Evolutionary conservation across 2,329 filamentous ascomycete genomes (phyloP), one percentile per base, ranked within the genome.

Genomic region (Diaporthe longicolla): DNA sequence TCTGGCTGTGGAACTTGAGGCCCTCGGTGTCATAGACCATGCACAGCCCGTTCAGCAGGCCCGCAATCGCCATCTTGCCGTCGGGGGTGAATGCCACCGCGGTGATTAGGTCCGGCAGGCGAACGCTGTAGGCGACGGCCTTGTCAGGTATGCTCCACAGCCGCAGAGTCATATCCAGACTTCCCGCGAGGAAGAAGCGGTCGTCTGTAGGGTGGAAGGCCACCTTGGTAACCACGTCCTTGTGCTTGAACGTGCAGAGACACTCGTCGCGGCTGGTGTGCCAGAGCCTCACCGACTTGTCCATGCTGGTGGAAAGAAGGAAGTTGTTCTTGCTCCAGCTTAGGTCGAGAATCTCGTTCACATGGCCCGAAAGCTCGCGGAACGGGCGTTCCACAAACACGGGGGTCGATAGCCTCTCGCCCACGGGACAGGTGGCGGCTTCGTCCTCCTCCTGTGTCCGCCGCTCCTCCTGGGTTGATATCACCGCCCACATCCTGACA

Each of bases 281-380:
- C 96, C 97, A 99, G 63, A 99, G 83, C 19, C 95, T 90, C 17
- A 99, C 97, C 0, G 95, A 98, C 85, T 98, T 98, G 82, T 99
- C 97, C 95, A 98, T 98, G 0, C 95, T 98, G 0, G 95, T 97
- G 4, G 96, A 98, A 21, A 99, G 87, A 37, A 99, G 84, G 78
- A 99, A 99, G 82, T 97, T 98, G 83, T 99, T 99, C 87, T 98
- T 99, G 85, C 96, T 98, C 97, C 97, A 99, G 82, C 94, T 97
- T 74, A 99, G 83, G 81, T 98, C 96, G 77, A 99, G 85, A 8
- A 99, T 91, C 78, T 97, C 95, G 21, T 93, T 92, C 0, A 91
- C 93, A 81, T 99, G 97, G 6, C 95, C 95, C 71, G 89, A 85
- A 77, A 97, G 98, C 80, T 98, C 93, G 72, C 92, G 90, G 13